A percentile compares a stretch with the other conserved stretches of the same genome.
These are phyloP conservation scores for Chlorella sp. DNA, from an alignment of 139 green algal species.

Conservation along the genomic window DNA sequence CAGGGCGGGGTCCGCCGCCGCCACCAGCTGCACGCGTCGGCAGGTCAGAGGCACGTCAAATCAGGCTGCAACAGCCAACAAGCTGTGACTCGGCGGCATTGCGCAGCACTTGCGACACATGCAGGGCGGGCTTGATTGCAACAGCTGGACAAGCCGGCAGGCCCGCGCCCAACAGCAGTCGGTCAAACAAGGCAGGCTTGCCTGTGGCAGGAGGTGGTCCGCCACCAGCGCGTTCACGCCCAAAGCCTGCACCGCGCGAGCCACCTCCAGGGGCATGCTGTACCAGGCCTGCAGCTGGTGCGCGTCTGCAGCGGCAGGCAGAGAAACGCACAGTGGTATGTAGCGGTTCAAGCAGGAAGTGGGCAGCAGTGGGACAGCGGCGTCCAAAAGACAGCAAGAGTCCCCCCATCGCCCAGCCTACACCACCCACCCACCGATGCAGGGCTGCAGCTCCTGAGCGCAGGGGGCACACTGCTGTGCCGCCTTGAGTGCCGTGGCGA, in stretches of 20 bases:
- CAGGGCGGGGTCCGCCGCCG: conserved; percentile 17
- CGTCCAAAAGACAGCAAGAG: background rate
- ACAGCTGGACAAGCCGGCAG: background rate
- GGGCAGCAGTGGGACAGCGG: no score
- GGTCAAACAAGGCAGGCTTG: background rate
- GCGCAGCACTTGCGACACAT: no score
- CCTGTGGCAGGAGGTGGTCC: conserved; percentile 52
- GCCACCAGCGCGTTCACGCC: conserved; percentile 40
- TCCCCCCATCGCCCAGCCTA: no score
- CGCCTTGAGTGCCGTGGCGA: conserved; percentile 38
- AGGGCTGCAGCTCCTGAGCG: conserved; percentile 46
- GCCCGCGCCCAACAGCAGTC: background rate
- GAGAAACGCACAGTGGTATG: no score
- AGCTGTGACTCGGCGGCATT: background rate
- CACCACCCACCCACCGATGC: conserved; percentile 21
- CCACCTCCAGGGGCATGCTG: conserved; percentile 54
- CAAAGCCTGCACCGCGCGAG: conserved; percentile 39
- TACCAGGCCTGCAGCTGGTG: conserved; percentile 28
- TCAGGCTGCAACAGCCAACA: no score
- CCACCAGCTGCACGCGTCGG: conserved; percentile 15
- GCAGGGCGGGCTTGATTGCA: no score
- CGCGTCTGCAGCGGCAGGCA: conserved; percentile 1
- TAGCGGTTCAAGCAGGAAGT: no score
- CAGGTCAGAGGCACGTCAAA: background rate
- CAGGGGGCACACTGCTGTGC: conserved; percentile 17